A percentile compares a stretch with the other conserved stretches of the same genome.
Evolutionary conservation across 148 eudicot species (phyloP).

Genomic region (Fagopyrum tataricum): DNA sequence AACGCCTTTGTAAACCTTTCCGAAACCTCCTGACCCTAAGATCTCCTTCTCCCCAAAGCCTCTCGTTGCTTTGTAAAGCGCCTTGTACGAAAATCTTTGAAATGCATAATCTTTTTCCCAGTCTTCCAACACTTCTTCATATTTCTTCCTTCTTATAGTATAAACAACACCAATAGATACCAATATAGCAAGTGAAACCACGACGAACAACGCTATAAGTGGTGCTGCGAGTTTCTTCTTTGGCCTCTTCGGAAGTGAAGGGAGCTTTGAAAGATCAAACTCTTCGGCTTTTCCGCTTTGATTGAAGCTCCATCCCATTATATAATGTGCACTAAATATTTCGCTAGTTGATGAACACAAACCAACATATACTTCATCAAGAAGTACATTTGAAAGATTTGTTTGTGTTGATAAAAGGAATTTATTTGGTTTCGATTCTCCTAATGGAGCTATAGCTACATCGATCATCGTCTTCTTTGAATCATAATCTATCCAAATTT

Average conservation of each 20-base stretch:
- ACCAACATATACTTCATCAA: constrained; percentile 15
- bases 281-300: constrained; percentile 1
- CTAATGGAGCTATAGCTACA: constrained; percentile 1
- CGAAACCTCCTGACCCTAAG: not conserved
- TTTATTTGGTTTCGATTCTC: not conserved
- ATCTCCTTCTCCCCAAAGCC: not conserved
- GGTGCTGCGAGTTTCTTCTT: not conserved
- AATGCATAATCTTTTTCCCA: constrained; percentile 4
- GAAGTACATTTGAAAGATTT: constrained; percentile 1
- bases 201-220: not conserved
- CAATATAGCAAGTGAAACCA: not conserved
- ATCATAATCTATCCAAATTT: constrained; percentile 9
- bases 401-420: not conserved
- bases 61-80: constrained; percentile 6
- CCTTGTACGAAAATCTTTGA: not conserved
- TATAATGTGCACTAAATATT: constrained; percentile 8
- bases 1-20: not conserved
- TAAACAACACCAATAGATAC: not conserved
- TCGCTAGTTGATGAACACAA: constrained; percentile 11
- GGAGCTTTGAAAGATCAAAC: constrained; percentile 11
- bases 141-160: not conserved
- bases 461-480: not conserved
- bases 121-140: not conserved
- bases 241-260: constrained; percentile 1
- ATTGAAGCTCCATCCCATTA: constrained; percentile 21